Conservation (phyloP, 306 rosid species). For the Parietaria judaica region DNA sequence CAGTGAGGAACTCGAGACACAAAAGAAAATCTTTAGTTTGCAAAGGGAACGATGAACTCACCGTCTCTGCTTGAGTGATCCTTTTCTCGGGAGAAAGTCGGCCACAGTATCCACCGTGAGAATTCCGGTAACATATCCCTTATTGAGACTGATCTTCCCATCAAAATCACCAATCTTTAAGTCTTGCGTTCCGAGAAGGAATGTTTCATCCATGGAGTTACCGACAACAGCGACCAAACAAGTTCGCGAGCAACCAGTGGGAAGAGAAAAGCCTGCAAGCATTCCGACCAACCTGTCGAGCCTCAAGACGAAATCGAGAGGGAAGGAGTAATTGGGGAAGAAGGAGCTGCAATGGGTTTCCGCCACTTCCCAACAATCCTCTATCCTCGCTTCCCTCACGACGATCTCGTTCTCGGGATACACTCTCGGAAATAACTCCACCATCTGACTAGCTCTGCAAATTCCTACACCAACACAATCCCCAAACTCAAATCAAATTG, state of each 20-base stretch:
- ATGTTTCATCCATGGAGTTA: conserved; percentile 44
- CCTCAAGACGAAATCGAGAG: conserved; percentile 76
- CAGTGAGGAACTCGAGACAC: too few relatives aligned
- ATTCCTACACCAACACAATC: conserved; percentile 48
- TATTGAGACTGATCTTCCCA: conserved; percentile 73
- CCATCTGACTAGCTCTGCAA: conserved; percentile 85
- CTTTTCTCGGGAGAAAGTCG: conserved; percentile 84
- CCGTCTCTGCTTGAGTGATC: conserved; percentile 79
- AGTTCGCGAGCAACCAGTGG: conserved; percentile 68
- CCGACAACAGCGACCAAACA: conserved; percentile 87
- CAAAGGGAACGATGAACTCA: not conserved
- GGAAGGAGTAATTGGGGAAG: conserved; percentile 85
- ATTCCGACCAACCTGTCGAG: conserved; percentile 80
- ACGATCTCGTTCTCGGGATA: conserved; percentile 60
- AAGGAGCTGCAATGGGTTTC: conserved; percentile 99
- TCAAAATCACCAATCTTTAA: conserved; percentile 62
- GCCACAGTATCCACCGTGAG: conserved; percentile 91
- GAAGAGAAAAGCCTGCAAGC: conserved; percentile 75
- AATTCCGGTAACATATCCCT: conserved; percentile 87
- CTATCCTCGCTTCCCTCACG: conserved; percentile 86
- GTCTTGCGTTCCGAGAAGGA: conserved; percentile 55
- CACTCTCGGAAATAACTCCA: conserved; percentile 61
- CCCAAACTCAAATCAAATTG: conserved; percentile 7
- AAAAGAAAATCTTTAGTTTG: not conserved
- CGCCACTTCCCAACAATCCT: conserved; percentile 99